Evolutionary conservation across 2,329 filamentous ascomycete species (phyloP).

Genomic region (Thielaviopsis ethacetica): DNA sequence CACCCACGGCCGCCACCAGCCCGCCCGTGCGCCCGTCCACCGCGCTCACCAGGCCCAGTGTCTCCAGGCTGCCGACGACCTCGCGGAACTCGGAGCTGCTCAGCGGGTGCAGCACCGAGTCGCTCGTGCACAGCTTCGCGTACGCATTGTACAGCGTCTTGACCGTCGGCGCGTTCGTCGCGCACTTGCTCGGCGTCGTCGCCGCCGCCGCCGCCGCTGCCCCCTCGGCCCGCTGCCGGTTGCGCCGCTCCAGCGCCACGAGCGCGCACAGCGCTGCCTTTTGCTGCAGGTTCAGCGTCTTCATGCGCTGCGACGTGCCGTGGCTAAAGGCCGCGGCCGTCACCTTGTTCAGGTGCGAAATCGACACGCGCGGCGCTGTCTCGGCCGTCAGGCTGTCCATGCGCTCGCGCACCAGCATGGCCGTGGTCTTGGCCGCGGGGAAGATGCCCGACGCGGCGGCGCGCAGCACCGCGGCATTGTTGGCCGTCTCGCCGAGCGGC

Average conservation of each 20-base stretch:
- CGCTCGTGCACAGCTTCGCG: conserved; percentile 62
- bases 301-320: conserved; percentile 68
- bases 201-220: conserved; percentile 32
- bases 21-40: conserved; percentile 55
- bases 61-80: conserved; percentile 78
- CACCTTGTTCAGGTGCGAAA: conserved; percentile 81
- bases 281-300: conserved; percentile 84
- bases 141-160: conserved; percentile 78
- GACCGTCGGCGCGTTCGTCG: conserved; percentile 51
- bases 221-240: conserved; percentile 23
- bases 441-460: conserved; percentile 23
- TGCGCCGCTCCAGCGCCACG: conserved; percentile 68
- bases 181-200: conserved; percentile 41
- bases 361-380: conserved; percentile 74
- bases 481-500: conserved; percentile 66
- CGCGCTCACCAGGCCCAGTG: conserved; percentile 59
- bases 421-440: conserved; percentile 24
- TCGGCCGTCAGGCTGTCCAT: conserved; percentile 50
- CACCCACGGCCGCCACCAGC: conserved; percentile 28
- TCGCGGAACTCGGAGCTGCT: conserved; percentile 89
- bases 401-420: conserved; percentile 34
- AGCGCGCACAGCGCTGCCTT: conserved; percentile 87
- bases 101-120: conserved; percentile 78
- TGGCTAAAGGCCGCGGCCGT: conserved; percentile 83
- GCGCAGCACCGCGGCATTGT: conserved; percentile 21